Percentiles rank a stretch among this genome's conserved stretches.
These are phyloP conservation scores for Phytophthora sojae DNA, from an alignment of 352 stramenopile genomes.

Conservation along the genomic window DNA sequence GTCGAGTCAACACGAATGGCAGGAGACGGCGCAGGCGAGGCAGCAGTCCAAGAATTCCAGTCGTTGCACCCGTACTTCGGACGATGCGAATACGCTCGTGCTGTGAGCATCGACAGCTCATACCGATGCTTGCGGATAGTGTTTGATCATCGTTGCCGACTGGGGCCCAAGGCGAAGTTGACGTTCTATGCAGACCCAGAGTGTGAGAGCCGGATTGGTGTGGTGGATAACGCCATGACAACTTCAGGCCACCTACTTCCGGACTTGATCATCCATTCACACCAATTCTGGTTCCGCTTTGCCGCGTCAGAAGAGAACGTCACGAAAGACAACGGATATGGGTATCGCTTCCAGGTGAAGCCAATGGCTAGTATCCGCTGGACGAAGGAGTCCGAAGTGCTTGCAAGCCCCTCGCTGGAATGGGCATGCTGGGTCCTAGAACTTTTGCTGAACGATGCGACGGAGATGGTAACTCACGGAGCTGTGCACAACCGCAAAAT, in stretches of 20 bases:
- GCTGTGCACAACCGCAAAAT: constrained; percentile 86
- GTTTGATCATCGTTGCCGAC: constrained; percentile 81
- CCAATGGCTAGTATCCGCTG: constrained; percentile 82
- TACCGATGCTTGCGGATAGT: constrained; percentile 77
- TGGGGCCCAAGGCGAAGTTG: constrained; percentile 76
- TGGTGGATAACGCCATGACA: constrained; percentile 59
- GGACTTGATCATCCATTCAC: constrained; percentile 75
- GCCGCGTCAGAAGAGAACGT: constrained; percentile 67
- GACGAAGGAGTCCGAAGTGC: constrained; percentile 82
- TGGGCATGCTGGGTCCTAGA: constrained; percentile 90
- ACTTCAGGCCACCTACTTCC: constrained; percentile 47
- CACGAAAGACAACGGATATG: constrained; percentile 72
- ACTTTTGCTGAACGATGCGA: constrained; percentile 80
- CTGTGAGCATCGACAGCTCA: constrained; percentile 55
- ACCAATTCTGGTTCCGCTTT: constrained; percentile 90
- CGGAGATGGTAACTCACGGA: constrained; percentile 64
- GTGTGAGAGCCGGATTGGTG: constrained; percentile 65
- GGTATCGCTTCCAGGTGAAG: constrained; percentile 87
- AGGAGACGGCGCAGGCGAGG: constrained; percentile 48
- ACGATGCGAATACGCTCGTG: constrained; percentile 79
- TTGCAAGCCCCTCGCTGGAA: constrained; percentile 78
- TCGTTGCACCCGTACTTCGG: constrained; percentile 89
- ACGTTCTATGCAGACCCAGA: constrained; percentile 75
- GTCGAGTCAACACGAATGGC: constrained; percentile 82
- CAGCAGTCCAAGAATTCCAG: constrained; percentile 64